Conservation (phyloP, 768 basidiomycete species). For the Botryobasidium botryosum region DNA sequence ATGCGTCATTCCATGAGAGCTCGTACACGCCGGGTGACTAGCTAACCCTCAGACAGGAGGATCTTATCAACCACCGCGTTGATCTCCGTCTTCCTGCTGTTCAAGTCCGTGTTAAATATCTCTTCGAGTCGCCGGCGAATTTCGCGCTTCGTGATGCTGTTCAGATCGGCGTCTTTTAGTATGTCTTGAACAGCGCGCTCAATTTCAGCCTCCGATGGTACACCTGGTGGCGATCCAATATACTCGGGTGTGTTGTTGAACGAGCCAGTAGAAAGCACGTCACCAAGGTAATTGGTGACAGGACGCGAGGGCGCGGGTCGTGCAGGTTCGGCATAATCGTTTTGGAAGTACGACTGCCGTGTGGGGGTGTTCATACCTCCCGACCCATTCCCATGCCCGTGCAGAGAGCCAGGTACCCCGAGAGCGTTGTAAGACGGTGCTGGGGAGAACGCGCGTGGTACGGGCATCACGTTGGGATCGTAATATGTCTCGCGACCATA, state of each 20-base stretch:
- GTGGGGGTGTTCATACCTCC: conserved; percentile 34
- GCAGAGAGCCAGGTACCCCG: conserved; percentile 12
- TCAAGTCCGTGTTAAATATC: conserved; percentile 62
- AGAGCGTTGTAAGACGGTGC: conserved; percentile 45
- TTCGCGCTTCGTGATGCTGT: conserved; percentile 81
- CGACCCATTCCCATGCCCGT: conserved; percentile 21
- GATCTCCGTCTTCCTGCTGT: conserved; percentile 50
- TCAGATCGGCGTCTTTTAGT: conserved; percentile 64
- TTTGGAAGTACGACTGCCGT: conserved; percentile 30
- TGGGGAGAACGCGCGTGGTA: conserved; percentile 45
- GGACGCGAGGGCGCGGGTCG: conserved; percentile 52
- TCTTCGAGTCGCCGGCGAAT: conserved; percentile 73
- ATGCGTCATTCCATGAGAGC: no score
- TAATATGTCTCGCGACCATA: conserved; percentile 83
- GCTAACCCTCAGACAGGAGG: no score
- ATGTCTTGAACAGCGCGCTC: conserved; percentile 58
- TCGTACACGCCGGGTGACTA: no score
- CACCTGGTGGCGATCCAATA: conserved; percentile 11
- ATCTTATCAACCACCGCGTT: conserved; percentile 63
- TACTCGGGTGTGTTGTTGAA: conserved; percentile 9
- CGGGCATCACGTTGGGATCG: conserved; percentile 31
- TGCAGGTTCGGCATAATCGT: conserved; percentile 3
- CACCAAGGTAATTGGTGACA: conserved; percentile 54
- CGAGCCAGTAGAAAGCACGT: conserved; percentile 23
- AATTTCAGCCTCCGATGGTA: conserved; percentile 52